Evolutionary conservation across 768 basidiomycete genomes (phyloP), one percentile per base, ranked within the genome.

Genomic region (Panaeolus papilionaceus): DNA sequence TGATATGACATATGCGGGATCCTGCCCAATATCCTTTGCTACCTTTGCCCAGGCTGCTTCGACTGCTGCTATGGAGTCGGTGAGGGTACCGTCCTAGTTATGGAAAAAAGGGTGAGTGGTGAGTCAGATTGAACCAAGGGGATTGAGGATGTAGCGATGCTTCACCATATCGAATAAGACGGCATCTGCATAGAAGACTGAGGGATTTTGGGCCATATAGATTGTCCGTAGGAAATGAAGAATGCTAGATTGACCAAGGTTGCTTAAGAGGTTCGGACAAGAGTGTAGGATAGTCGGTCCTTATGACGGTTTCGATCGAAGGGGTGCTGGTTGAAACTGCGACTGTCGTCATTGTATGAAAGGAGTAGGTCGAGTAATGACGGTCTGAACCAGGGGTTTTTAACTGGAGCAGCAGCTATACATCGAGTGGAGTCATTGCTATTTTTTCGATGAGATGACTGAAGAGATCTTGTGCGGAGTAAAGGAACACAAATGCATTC

Each of bases 1-100:
- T 10, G 87, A 88, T 73, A 92, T 90, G 69, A 91, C 89, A 66
- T 86, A 82, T 66, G 83, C 81, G 7, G 89, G 88, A 76, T 90
- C 89, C 77, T 86, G 84, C 64, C 89, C 89, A 63, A 92, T 85
- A 74, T 92, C 90, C 63, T 79, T 79, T 1, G 91, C 91, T 51
- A 92, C 90, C 72, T 87, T 87, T 38, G 86, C 86, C 91, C 91
- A 92, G 3, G 91, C 91, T 3, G 89, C 89, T 75, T 92, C 90
- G 68, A 92, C 90, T 3, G 89, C 88, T 20, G 86, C 78, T 75
- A 92, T 92, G 18, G 89, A 91, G 75, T 92, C 90, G 49, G 90
- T 91, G 64, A 92, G 82, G 16, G 90, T 92, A 51, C 89, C 89
- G 74, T 90, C 88, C 89, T 89, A 64, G 61, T 12, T 40, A 63